These are phyloP conservation scores for Pleurotus sapidus DNA, from an alignment of 768 basidiomycete genomes.

Conservation along the genomic window DNA sequence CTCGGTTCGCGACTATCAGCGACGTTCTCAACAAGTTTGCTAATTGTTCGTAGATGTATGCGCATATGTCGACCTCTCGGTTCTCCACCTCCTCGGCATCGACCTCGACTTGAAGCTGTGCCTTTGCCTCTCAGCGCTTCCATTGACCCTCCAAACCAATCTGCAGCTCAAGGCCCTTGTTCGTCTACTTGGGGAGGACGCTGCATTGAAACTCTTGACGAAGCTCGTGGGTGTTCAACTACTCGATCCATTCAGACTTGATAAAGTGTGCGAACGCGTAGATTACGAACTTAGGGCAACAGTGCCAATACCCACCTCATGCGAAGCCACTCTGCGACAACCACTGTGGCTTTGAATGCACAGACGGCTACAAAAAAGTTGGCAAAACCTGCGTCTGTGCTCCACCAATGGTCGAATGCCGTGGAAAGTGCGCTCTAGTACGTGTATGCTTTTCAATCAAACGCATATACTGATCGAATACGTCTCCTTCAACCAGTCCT, in stretches of 20 bases:
- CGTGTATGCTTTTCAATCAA: not conserved
- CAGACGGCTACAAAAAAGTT: conserved; percentile 12
- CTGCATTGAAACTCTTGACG: not conserved
- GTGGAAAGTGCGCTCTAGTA: conserved; percentile 4
- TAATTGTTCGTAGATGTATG: conserved; percentile 6
- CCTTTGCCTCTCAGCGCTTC: conserved; percentile 12
- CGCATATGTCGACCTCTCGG: conserved; percentile 8
- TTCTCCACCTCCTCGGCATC: conserved; percentile 6
- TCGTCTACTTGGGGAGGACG: not conserved
- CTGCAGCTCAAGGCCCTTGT: not conserved
- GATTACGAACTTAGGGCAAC: not conserved
- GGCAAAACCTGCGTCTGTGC: conserved; percentile 7
- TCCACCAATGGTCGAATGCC: conserved; percentile 1
- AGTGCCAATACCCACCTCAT: conserved; percentile 11
- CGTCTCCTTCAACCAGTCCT: not conserved
- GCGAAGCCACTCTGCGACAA: conserved; percentile 5
- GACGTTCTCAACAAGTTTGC: not conserved
- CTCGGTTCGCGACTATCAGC: not conserved
- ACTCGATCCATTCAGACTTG: too few species aligned
- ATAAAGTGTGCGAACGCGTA: not conserved
- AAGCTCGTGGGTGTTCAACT: not conserved
- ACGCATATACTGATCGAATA: not conserved
- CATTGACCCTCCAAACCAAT: conserved; percentile 5
- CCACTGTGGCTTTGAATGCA: conserved; percentile 10
- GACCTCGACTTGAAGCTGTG: conserved; percentile 8